Evolutionary conservation across 2,329 filamentous ascomycete species (phyloP).

Genomic region (Hortaea sp.): DNA sequence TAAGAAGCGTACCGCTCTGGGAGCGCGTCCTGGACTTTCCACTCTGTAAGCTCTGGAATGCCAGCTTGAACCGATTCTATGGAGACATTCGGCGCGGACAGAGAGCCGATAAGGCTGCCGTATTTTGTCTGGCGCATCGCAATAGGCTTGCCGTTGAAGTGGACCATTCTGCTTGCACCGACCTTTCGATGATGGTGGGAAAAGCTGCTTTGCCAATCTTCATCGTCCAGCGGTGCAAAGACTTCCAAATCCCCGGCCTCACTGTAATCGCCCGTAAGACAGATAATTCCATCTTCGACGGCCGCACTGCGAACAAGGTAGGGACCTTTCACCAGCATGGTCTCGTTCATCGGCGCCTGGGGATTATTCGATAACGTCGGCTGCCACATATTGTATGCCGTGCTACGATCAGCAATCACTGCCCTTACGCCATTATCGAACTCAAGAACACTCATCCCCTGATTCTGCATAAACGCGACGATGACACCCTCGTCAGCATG

Average conservation of each 20-base stretch:
- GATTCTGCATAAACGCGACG: constrained; percentile 22
- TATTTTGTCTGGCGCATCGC: constrained; percentile 24
- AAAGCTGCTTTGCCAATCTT: constrained; percentile 3
- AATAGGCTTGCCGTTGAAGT: constrained; percentile 29
- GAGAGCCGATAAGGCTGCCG: constrained; percentile 26
- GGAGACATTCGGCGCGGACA: constrained; percentile 15
- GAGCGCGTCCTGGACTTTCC: constrained; percentile 41
- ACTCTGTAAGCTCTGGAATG: constrained; percentile 34
- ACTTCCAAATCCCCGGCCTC: constrained; percentile 29
- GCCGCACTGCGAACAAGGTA: constrained; percentile 29
- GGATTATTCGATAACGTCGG: constrained; percentile 30
- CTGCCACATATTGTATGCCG: constrained; percentile 31
- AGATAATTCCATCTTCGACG: constrained; percentile 17
- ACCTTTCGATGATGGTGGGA: constrained; percentile 3
- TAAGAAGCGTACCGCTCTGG: constrained; percentile 39
- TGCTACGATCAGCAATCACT: constrained; percentile 27
- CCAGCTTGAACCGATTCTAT: constrained; percentile 11
- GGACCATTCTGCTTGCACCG: constrained; percentile 13
- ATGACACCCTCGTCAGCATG: constrained; percentile 28
- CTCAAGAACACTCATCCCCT: constrained; percentile 25
- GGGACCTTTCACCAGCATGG: constrained; percentile 31
- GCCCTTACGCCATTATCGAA: constrained; percentile 29
- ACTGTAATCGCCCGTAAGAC: constrained; percentile 27
- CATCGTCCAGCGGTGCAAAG: constrained; percentile 18
- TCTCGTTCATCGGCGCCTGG: constrained; percentile 29